A percentile compares a stretch with the other conserved stretches of the same genome.
Evolutionary conservation across 345 rosid genomes (phyloP).

Genomic region (Heritiera fomes): DNA sequence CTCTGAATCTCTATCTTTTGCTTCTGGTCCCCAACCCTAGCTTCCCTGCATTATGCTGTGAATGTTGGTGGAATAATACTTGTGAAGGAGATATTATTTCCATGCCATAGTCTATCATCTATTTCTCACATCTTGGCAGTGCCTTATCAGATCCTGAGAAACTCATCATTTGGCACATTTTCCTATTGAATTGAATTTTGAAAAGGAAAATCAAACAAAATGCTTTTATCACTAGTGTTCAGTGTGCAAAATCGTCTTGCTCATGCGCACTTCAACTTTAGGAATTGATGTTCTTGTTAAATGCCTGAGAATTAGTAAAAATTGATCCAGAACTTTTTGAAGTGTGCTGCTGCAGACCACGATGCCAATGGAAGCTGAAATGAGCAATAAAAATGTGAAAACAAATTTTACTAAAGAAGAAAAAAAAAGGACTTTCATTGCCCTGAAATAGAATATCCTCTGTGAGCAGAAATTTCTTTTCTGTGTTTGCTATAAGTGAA

Average conservation of each 20-base stretch:
- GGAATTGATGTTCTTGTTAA: neutral
- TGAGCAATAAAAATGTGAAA: neutral
- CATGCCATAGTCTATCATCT: slow-evolving; percentile 2
- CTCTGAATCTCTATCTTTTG: slow-evolving; percentile 14
- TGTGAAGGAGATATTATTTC: neutral
- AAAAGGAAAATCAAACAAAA: neutral
- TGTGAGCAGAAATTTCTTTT: neutral
- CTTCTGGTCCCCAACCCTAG: slow-evolving; percentile 31
- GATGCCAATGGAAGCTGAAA: neutral
- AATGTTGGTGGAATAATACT: neutral
- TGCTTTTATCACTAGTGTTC: neutral
- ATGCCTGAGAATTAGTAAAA: neutral
- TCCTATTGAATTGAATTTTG: slow-evolving; percentile 1
- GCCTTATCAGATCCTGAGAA: neutral
- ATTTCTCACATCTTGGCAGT: neutral
- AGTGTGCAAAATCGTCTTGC: neutral
- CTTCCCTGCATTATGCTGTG: slow-evolving; percentile 17
- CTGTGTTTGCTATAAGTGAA: neutral
- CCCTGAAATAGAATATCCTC: neutral
- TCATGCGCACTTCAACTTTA: neutral
- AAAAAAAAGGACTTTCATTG: neutral
- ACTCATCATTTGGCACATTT: slow-evolving; percentile 10
- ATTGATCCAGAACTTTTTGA: neutral
- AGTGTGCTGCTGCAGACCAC: neutral
- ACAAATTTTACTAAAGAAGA: neutral